A percentile compares a stretch with the other conserved stretches of the same genome.
phyloP scores from a whole-genome alignment of 352 stramenopile genomes.

The Aphanomyces stellatus region DNA sequence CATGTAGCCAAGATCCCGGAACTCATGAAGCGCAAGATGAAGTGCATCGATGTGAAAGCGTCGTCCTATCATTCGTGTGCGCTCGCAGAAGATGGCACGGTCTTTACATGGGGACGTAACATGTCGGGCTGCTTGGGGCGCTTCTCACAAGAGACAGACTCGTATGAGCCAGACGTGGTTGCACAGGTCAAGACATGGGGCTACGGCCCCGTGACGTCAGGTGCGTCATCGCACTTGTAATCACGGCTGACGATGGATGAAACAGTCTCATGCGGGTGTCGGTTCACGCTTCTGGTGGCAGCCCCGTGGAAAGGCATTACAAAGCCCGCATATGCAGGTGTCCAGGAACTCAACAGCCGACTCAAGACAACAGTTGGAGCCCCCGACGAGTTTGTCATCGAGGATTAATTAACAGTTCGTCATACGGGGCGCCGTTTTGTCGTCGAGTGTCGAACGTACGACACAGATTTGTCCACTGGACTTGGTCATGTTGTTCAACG shows the following conservation, averaged over 20 bases:
- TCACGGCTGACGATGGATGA: constrained; percentile 34
- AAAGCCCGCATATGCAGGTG: neutral
- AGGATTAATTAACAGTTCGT: neutral
- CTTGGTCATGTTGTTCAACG: too few relatives aligned
- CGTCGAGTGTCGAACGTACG: too few relatives aligned
- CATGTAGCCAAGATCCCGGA: constrained; percentile 27
- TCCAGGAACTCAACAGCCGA: neutral
- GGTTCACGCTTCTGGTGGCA: constrained; percentile 54
- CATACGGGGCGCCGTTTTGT: too few relatives aligned
- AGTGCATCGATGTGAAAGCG: constrained; percentile 35
- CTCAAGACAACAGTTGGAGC: neutral
- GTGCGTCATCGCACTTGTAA: neutral
- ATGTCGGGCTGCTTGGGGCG: constrained; percentile 44
- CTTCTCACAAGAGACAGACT: constrained; percentile 23
- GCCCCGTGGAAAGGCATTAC: constrained; percentile 27
- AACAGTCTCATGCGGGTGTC: constrained; percentile 41
- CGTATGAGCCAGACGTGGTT: constrained; percentile 44
- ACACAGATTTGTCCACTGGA: too few relatives aligned
- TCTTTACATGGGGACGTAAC: constrained; percentile 70
- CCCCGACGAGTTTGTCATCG: neutral
- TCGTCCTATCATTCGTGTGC: constrained; percentile 53
- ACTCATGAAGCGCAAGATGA: constrained; percentile 40
- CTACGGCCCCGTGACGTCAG: constrained; percentile 8
- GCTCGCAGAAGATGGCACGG: constrained; percentile 40
- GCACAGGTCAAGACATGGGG: constrained; percentile 19